These are phyloP conservation scores for Ophiostoma novo-ulmi DNA, from an alignment of 2,329 filamentous ascomycete species.

Conservation along the genomic window DNA sequence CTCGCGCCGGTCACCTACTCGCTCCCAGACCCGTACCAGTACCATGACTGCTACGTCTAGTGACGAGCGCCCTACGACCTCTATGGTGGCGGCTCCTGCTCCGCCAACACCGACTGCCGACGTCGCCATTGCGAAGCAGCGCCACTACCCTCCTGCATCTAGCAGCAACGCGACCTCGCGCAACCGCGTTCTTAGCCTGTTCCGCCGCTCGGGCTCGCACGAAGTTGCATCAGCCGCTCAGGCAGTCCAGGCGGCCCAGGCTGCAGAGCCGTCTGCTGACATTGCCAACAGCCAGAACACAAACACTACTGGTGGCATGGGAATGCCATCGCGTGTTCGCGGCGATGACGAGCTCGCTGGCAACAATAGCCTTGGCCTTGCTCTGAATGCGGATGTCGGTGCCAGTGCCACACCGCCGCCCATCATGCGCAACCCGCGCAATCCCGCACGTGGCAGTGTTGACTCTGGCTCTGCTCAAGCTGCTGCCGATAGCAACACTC, in stretches of 20 bases:
- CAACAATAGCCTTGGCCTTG: neutral
- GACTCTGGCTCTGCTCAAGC: constrained; percentile 10
- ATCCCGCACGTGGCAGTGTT: constrained; percentile 23
- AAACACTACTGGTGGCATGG: constrained; percentile 32
- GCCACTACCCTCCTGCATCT: constrained; percentile 48
- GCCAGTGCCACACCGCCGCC: constrained; percentile 52
- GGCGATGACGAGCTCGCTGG: constrained; percentile 36
- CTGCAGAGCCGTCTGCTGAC: constrained; percentile 28
- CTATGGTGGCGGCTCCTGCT: constrained; percentile 15
- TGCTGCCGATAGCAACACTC: neutral
- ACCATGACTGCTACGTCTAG: neutral
- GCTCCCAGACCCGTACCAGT: constrained; percentile 21
- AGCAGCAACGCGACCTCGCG: constrained; percentile 38
- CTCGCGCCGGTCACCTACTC: constrained; percentile 29
- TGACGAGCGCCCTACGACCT: neutral
- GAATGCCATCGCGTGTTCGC: constrained; percentile 40
- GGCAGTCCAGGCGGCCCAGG: constrained; percentile 25
- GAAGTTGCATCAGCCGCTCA: constrained; percentile 24
- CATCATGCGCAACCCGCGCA: constrained; percentile 44
- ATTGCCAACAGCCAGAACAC: constrained; percentile 27
- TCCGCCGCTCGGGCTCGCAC: constrained; percentile 46
- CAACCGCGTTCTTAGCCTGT: constrained; percentile 47
- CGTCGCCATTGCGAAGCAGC: constrained; percentile 32
- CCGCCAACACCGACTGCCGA: constrained; percentile 16
- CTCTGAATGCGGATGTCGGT: constrained; percentile 21